Evolutionary conservation across 1,284 basidiomycete genomes (phyloP), one percentile per base, ranked within the genome.

Genomic region (Cutaneotrichosporon cavernicola): DNA sequence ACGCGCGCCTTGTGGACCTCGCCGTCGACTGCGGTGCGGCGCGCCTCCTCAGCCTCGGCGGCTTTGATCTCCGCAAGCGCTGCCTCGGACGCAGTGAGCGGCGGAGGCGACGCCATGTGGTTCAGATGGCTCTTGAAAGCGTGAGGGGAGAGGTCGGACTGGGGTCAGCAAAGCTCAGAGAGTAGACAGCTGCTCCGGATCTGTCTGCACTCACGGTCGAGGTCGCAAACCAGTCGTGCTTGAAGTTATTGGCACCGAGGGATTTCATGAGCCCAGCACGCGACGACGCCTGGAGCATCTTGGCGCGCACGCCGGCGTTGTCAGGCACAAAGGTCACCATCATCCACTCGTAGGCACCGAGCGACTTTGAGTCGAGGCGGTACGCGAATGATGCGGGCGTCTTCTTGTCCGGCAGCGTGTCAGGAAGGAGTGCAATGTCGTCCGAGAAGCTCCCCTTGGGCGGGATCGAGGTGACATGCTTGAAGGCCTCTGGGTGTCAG

Each of bases 211-310:
- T 87, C 31, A 83, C 83, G 73, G 88, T 89, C 61, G 86, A 86
- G 0, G 90, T 93, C 0, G 92, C 91, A 76, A 92, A 93, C 64
- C 95, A 83, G 61, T 86, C 85, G 74, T 91, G 89, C 14, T 87
- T 86, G 78, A 94, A 92, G 63, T 87, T 81, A 53, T 86, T 83
- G 5, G 91, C 89, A 52, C 91, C 91, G 1, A 95, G 84, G 5
- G 86, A 83, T 77, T 88, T 91, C 55, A 88, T 84, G 22, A 95
- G 83, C 8, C 88, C 86, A 31, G 85, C 83, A 58, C 91, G 86
- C 0, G 89, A 88, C 1, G 91, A 89, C n/a, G 92, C 92, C 77
- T 95, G 94, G 32, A 96, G 83, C 92, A 95, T 96, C 90, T 96
- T 81, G 22, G 76, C 74, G 51, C 80, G 72, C 13, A 80, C 79